phyloP scores from a whole-genome alignment of 2,329 filamentous ascomycete species.

The Dactylellina drechsleri region DNA sequence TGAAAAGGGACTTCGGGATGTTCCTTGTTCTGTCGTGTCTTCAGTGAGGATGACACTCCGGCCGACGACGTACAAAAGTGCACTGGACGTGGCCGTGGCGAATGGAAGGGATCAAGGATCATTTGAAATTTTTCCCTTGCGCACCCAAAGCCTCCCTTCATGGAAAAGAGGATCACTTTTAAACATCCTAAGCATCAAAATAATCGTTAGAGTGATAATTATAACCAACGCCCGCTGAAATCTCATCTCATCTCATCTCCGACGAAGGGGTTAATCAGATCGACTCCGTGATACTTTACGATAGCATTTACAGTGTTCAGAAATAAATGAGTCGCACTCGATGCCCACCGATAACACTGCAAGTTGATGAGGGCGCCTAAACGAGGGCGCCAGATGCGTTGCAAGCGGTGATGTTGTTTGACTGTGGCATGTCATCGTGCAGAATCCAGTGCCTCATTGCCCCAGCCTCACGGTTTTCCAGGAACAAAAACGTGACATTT shows the following conservation, averaged over 20 bases:
- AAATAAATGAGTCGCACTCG: neutral
- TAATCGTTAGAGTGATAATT: constrained; percentile 9
- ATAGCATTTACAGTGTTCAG: neutral
- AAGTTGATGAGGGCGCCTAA: constrained; percentile 4
- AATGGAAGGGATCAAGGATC: constrained; percentile 32
- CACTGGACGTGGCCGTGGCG: constrained; percentile 18
- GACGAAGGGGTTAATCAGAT: constrained; percentile 7
- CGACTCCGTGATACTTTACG: constrained; percentile 19
- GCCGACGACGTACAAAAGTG: constrained; percentile 23
- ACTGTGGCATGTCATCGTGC: constrained; percentile 51
- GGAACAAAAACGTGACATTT: constrained; percentile 13
- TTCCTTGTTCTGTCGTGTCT: constrained; percentile 1
- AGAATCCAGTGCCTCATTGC: constrained; percentile 44
- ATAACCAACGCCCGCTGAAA: neutral
- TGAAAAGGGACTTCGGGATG: neutral
- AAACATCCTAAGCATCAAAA: constrained; percentile 25
- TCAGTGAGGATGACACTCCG: constrained; percentile 32
- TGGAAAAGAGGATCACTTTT: neutral
- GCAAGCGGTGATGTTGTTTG: constrained; percentile 36
- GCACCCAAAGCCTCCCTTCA: neutral
- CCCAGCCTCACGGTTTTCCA: constrained; percentile 46
- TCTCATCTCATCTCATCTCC: constrained; percentile 17
- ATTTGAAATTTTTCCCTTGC: neutral
- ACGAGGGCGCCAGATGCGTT: constrained; percentile 33
- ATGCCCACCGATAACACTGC: neutral